A percentile compares a stretch with the other conserved stretches of the same genome.
Conservation (phyloP, 116 monocot genomes). For the Dioscorea cayenensis region DNA sequence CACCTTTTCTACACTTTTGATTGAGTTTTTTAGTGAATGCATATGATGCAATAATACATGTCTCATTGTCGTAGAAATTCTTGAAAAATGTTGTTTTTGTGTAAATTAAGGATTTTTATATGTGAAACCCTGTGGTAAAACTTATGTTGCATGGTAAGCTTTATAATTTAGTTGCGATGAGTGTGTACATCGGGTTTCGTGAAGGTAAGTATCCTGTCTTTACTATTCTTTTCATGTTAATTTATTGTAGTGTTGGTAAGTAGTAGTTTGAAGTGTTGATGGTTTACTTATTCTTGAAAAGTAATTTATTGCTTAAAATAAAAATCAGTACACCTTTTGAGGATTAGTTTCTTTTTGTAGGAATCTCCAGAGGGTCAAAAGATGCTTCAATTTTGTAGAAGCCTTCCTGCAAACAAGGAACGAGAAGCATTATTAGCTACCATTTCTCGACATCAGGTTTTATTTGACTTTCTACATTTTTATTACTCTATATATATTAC, state of each 20-base stretch:
- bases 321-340: not conserved
- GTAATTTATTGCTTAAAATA: too few relatives aligned
- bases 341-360: slow-evolving; percentile 26
- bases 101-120: too few relatives aligned
- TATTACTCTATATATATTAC: not conserved
- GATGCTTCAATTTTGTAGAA: slow-evolving; percentile 84
- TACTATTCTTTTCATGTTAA: not conserved
- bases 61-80: too few relatives aligned
- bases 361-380: slow-evolving; percentile 84
- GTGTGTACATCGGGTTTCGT: too few relatives aligned
- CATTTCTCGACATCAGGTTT: slow-evolving; percentile 78
- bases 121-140: not conserved
- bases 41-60: too few relatives aligned
- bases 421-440: slow-evolving; percentile 62
- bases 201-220: too few relatives aligned
- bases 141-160: not conserved
- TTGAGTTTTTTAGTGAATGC: too few relatives aligned
- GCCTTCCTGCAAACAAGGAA: slow-evolving; percentile 93
- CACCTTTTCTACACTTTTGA: too few relatives aligned
- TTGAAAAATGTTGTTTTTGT: too few relatives aligned
- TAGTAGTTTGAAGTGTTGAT: not conserved
- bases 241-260: not conserved
- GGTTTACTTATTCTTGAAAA: not conserved
- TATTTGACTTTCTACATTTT: not conserved
- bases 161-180: not conserved